Percentiles rank a stretch among this genome's conserved stretches.
These are phyloP conservation scores for Globisporangium paddicum DNA, from an alignment of 352 stramenopile genomes.

Conservation along the genomic window DNA sequence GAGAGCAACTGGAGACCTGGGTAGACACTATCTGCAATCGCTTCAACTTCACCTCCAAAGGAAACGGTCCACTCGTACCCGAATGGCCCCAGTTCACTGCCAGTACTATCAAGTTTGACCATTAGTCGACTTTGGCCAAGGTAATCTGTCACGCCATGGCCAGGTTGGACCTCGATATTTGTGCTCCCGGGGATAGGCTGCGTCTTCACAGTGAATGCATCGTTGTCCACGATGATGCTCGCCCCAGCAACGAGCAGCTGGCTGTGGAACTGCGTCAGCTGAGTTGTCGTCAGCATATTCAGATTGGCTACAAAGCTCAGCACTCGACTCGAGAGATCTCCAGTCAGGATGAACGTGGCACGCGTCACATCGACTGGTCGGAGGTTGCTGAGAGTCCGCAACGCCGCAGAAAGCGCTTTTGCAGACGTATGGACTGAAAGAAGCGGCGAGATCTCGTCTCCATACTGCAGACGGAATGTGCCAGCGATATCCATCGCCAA, in stretches of 20 bases:
- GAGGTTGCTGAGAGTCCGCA: constrained; percentile 43
- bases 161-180: constrained; percentile 38
- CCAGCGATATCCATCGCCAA: constrained; percentile 51
- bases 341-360: constrained; percentile 41
- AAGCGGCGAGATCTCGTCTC: constrained; percentile 36
- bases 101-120: constrained; percentile 37
- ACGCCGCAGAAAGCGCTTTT: constrained; percentile 19
- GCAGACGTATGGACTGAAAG: constrained; percentile 51
- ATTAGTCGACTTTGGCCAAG: constrained; percentile 19
- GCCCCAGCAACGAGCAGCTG: constrained; percentile 31
- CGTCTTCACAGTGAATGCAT: constrained; percentile 34
- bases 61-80: constrained; percentile 72
- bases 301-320: constrained; percentile 23
- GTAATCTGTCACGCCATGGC: constrained; percentile 24
- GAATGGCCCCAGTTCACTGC: constrained; percentile 30
- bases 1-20: constrained; percentile 51
- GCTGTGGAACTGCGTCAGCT: constrained; percentile 28
- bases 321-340: constrained; percentile 27
- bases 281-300: constrained; percentile 41
- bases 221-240: constrained; percentile 25
- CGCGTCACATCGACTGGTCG: constrained; percentile 47
- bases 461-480: constrained; percentile 69
- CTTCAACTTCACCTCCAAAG: constrained; percentile 43
- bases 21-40: constrained; percentile 27
- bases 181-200: constrained; percentile 32